Conservation (phyloP, 2,329 filamentous ascomycete species). For the Phyllosticta capitalensis region DNA sequence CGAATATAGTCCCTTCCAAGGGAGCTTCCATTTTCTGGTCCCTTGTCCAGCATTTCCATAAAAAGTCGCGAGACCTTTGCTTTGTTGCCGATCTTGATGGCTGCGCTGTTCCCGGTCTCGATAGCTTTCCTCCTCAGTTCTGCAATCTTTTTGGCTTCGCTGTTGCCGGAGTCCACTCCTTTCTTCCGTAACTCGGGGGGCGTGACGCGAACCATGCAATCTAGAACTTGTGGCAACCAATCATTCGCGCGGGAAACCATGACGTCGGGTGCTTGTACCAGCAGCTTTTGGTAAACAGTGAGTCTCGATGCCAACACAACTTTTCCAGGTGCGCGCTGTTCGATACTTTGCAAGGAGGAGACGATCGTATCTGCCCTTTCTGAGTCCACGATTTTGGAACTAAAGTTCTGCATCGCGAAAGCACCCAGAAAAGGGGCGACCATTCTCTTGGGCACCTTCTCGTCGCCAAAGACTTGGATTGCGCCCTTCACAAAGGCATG, state of each 20-base stretch:
- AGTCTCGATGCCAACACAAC: conserved; percentile 70
- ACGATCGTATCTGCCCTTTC: conserved; percentile 64
- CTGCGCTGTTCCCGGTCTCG: conserved; percentile 60
- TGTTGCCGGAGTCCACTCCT: no score
- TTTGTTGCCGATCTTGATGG: conserved; percentile 59
- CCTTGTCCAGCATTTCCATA: conserved; percentile 50
- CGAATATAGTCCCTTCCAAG: conserved; percentile 62
- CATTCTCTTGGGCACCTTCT: conserved; percentile 62
- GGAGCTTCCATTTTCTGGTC: conserved; percentile 43
- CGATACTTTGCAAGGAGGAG: conserved; percentile 59
- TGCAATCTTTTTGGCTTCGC: no score
- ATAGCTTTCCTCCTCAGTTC: conserved; percentile 70
- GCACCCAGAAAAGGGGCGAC: conserved; percentile 66
- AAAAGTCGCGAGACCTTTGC: conserved; percentile 57
- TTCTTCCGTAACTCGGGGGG: conserved; percentile 68
- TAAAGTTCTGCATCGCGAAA: conserved; percentile 71
- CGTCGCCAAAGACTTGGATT: conserved; percentile 62
- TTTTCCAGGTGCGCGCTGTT: conserved; percentile 66
- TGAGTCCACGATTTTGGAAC: conserved; percentile 60
- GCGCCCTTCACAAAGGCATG: conserved; percentile 72
- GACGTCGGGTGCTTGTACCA: conserved; percentile 58
- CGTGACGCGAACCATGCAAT: conserved; percentile 63
- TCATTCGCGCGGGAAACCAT: conserved; percentile 62
- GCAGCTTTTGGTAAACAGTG: conserved; percentile 66
- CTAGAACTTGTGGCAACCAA: conserved; percentile 77